These are phyloP conservation scores for Candida loeiensis DNA, from an alignment of 805 yeast species.

Conservation along the genomic window DNA sequence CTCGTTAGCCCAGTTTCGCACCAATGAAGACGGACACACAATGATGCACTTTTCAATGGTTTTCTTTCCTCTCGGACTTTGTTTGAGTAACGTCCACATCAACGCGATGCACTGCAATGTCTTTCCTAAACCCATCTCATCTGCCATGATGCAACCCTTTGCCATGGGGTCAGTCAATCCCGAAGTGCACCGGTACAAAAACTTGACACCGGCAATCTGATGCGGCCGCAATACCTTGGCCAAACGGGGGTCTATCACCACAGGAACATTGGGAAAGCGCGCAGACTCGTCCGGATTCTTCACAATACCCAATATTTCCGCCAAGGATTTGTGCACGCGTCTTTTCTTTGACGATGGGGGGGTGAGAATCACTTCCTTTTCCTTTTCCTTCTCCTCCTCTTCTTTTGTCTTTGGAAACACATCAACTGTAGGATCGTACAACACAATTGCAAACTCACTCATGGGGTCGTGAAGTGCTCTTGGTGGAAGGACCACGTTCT, in stretches of 20 bases:
- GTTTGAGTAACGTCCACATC: slow-evolving; percentile 88
- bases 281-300: slow-evolving; percentile 44
- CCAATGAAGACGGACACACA: slow-evolving; percentile 93
- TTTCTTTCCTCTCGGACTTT: slow-evolving; percentile 79
- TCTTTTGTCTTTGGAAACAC: slow-evolving; percentile 31
- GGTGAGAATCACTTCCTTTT: slow-evolving; percentile 5
- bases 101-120: slow-evolving; percentile 85
- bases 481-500: slow-evolving; percentile 69
- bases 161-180: slow-evolving; percentile 83
- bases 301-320: slow-evolving; percentile 75
- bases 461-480: slow-evolving; percentile 93
- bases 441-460: slow-evolving; percentile 88
- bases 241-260: slow-evolving; percentile 87
- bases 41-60: slow-evolving; percentile 87
- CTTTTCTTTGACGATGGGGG: slow-evolving; percentile 27
- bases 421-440: slow-evolving; percentile 94
- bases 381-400: slow-evolving; percentile 18
- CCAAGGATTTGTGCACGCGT: slow-evolving; percentile 61
- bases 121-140: slow-evolving; percentile 94
- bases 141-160: slow-evolving; percentile 97
- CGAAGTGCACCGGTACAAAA: slow-evolving; percentile 84
- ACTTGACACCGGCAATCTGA: slow-evolving; percentile 93
- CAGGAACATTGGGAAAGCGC: slow-evolving; percentile 83
- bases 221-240: slow-evolving; percentile 89
- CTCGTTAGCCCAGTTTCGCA: slow-evolving; percentile 96